Evolutionary conservation across 176 grass and related monocot species (phyloP).

Genomic region (Ananas comosus): DNA sequence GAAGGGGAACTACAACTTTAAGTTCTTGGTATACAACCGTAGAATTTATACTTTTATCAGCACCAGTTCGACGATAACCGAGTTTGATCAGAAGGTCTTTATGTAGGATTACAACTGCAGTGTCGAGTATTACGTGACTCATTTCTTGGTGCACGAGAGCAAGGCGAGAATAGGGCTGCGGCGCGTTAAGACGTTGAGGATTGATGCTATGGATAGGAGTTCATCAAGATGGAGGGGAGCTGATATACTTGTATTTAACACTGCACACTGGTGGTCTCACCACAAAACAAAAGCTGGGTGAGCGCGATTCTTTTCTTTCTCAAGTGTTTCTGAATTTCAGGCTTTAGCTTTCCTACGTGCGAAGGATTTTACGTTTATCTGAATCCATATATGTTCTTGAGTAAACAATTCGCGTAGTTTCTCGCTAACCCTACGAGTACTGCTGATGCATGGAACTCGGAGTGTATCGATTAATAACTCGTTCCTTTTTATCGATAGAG

Average conservation of each 20-base stretch:
- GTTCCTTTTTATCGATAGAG: conserved; percentile 33
- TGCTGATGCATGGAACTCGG: too few species aligned
- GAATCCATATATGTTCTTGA: neutral
- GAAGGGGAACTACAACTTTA: conserved; percentile 75
- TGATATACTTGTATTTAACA: conserved; percentile 86
- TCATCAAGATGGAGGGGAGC: conserved; percentile 73
- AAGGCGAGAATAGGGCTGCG: conserved; percentile 56
- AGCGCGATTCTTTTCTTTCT: neutral
- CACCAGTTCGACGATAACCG: neutral
- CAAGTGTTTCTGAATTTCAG: neutral
- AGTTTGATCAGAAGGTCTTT: conserved; percentile 10
- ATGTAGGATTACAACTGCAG: conserved; percentile 79
- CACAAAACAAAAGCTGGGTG: conserved; percentile 91
- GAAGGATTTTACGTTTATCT: neutral
- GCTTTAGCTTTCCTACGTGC: neutral
- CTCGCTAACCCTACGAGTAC: neutral
- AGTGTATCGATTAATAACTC: neutral
- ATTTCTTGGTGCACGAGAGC: conserved; percentile 91
- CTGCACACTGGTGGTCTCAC: conserved; percentile 97
- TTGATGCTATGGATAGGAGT: conserved; percentile 64
- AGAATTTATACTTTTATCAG: conserved; percentile 15
- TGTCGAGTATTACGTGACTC: conserved; percentile 78
- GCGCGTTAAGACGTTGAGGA: conserved; percentile 47
- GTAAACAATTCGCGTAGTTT: neutral
- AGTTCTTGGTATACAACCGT: conserved; percentile 49